Conservation (phyloP, 1,284 basidiomycete species). For the Ceratobasidium sp. region DNA sequence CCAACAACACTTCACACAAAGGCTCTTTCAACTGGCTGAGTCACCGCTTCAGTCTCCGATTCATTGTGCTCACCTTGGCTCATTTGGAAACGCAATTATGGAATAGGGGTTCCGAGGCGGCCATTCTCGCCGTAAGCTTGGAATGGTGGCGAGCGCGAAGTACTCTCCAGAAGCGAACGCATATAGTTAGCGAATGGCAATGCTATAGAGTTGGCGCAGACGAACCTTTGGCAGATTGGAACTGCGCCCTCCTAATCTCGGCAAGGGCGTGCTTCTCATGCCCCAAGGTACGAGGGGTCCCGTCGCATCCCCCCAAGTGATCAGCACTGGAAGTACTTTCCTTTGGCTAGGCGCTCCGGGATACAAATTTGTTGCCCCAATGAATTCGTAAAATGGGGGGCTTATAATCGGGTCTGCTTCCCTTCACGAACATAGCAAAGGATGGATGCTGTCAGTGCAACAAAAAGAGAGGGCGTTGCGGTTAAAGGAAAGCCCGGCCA, state of each 20-base stretch:
- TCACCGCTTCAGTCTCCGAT: too few relatives aligned
- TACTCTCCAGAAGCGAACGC: constrained; percentile 4
- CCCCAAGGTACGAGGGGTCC: constrained; percentile 71
- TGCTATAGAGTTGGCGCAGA: not conserved
- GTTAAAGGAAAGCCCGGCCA: not conserved
- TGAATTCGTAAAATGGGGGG: constrained; percentile 64
- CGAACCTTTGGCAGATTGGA: constrained; percentile 69
- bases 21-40: constrained; percentile 74
- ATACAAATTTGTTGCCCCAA: constrained; percentile 67
- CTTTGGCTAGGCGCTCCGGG: constrained; percentile 65
- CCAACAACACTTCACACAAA: constrained; percentile 70
- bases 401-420: too few relatives aligned
- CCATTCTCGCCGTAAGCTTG: not conserved
- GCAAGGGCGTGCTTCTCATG: constrained; percentile 51
- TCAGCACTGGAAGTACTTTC: constrained; percentile 75
- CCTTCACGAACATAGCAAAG: too few relatives aligned
- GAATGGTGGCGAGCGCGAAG: constrained; percentile 1
- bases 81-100: not conserved
- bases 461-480: not conserved
- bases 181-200: not conserved
- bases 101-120: not conserved
- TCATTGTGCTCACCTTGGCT: too few relatives aligned
- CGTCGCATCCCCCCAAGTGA: constrained; percentile 76
- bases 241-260: constrained; percentile 68
- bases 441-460: too few relatives aligned